Percentiles rank a stretch among this genome's conserved stretches.
Evolutionary conservation across 176 grass and related monocot genomes (phyloP).

Genomic region (Tillandsia fasciculata): DNA sequence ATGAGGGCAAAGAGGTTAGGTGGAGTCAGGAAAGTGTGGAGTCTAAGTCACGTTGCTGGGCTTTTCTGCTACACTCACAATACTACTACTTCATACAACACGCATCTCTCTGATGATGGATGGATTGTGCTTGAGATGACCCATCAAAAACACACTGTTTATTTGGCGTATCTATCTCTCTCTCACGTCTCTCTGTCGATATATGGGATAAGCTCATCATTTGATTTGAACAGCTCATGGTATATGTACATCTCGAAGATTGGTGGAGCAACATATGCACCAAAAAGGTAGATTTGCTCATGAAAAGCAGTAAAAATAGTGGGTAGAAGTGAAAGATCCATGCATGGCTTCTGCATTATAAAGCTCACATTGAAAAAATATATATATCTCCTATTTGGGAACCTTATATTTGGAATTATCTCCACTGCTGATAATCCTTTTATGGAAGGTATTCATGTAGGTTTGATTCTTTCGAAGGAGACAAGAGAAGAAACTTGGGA

Average conservation of each 20-base stretch:
- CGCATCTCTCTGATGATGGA: constrained; percentile 29
- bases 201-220: constrained; percentile 36
- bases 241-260: constrained; percentile 31
- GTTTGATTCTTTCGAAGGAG: no score
- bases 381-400: not conserved
- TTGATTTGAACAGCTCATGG: constrained; percentile 72
- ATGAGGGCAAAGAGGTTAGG: not conserved
- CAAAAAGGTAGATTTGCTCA: constrained; percentile 46
- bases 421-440: not conserved
- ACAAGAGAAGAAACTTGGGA: no score
- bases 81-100: constrained; percentile 20
- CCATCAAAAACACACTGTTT: constrained; percentile 38
- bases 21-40: constrained; percentile 42
- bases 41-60: constrained; percentile 58
- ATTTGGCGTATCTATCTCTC: constrained; percentile 3
- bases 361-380: not conserved
- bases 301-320: constrained; percentile 15
- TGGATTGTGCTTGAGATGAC: constrained; percentile 71
- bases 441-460: not conserved
- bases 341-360: not conserved
- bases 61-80: constrained; percentile 26
- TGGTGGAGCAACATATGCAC: constrained; percentile 35
- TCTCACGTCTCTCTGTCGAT: constrained; percentile 5
- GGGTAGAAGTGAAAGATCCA: constrained; percentile 22
- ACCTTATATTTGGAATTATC: not conserved